Base-by-base conservation (phyloP, 176 grass and related monocot species). In the Bromus sterilis region DNA sequence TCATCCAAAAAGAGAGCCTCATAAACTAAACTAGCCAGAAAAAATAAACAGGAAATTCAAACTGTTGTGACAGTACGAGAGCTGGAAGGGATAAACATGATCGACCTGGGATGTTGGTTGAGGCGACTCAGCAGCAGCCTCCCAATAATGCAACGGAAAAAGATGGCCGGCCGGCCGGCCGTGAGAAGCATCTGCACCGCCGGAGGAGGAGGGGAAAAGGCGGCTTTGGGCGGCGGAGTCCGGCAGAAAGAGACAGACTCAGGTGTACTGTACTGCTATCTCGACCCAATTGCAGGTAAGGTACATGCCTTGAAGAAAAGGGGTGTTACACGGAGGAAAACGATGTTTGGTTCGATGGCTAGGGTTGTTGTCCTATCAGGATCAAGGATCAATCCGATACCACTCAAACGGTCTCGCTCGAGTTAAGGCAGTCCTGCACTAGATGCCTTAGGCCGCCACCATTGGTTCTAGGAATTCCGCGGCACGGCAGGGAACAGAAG, bases 301-400 rank as follows among this genome's bases (percentile, higher is more conserved):
- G 9, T 7, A 32, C 13, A 42, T 40, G 62, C 62, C 60, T 32
- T 63, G 36, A 28, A 71, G 12, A 16, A 37, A 67, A 67, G 21
- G 21, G 21, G 34, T 67, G 34, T n/a, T 23, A n/a, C 53, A 33
- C 1, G 26, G 66, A 8, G n/a, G 60, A 66, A 79, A 64, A 39
- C 1, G 55, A 39, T 28, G 32, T 40, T 79, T 44, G 40, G 20
- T 63, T 68, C 64, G 35, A 61, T 61, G 24, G 25, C 56, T 36
- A 29, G 64, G 32, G 78, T 80, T 51, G 78, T 46, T 77, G 74
- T 2, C 74, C 55, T 60, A 77, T 80, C 78, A 28, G 18, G 28
- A 51, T 67, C 46, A 69, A 30, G 15, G 32, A 56, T 56, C 63
- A 55, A 48, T 6, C 15, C 41, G 21, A 53, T 48, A 48, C 41